A percentile compares a stretch with the other conserved stretches of the same genome.
Evolutionary conservation across 345 rosid genomes (phyloP).

Genomic region (Linum tenue): DNA sequence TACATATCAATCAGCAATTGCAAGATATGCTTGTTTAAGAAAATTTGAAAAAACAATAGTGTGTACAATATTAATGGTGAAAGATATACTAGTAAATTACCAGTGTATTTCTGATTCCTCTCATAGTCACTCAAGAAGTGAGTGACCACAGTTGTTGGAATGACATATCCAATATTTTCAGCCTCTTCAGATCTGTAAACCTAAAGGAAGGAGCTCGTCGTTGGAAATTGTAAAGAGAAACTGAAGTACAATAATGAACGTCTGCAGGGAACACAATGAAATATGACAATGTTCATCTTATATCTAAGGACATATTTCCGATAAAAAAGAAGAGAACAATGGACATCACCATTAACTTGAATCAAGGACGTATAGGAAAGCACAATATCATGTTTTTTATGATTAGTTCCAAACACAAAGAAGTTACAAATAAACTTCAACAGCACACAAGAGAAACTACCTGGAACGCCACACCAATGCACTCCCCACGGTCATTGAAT

Average conservation of each 20-base stretch:
- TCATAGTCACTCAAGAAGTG: slow-evolving; percentile 85
- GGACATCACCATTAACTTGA: too few relatives aligned
- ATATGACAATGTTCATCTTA: neutral
- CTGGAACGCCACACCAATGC: slow-evolving; percentile 99
- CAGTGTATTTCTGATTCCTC: slow-evolving; percentile 78
- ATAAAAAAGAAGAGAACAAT: too few relatives aligned
- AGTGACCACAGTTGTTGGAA: slow-evolving; percentile 87
- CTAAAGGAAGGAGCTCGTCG: slow-evolving; percentile 51
- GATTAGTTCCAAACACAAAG: too few relatives aligned
- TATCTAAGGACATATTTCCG: too few relatives aligned
- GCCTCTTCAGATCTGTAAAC: slow-evolving; percentile 98
- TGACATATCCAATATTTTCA: slow-evolving; percentile 97
- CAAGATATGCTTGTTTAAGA: too few relatives aligned
- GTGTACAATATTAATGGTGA: too few relatives aligned
- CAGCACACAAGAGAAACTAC: slow-evolving; percentile 23
- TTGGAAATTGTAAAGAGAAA: slow-evolving; percentile 11
- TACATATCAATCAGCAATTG: too few relatives aligned
- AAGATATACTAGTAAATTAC: slow-evolving; percentile 30
- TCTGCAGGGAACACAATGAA: neutral
- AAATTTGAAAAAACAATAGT: too few relatives aligned
- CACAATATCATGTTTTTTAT: too few relatives aligned
- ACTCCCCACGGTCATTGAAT: slow-evolving; percentile 90
- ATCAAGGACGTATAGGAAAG: too few relatives aligned
- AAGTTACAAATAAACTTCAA: too few relatives aligned
- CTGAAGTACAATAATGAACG: slow-evolving; percentile 1